Conservation (phyloP, 345 rosid genomes). For the Ailanthus altissimus region DNA sequence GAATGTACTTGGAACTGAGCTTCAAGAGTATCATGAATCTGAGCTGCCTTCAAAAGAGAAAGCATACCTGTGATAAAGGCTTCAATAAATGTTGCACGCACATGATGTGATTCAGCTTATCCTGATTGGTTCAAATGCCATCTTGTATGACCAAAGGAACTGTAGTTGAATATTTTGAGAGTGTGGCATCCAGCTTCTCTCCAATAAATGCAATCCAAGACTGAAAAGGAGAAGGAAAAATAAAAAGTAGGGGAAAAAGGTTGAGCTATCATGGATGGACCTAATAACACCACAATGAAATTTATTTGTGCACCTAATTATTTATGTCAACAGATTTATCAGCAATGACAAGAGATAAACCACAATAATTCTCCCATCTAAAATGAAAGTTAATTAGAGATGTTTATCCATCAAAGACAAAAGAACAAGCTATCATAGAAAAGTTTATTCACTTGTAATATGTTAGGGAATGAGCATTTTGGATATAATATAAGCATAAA, state of each 20-base stretch:
- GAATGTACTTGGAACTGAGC: neutral
- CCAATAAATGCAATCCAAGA: slow-evolving; percentile 83
- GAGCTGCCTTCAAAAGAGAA: neutral
- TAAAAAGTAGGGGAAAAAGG: neutral
- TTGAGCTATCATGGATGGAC: neutral
- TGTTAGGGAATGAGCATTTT: neutral
- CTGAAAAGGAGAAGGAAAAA: slow-evolving; percentile 39
- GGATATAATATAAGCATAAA: too few species aligned
- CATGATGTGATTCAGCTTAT: neutral
- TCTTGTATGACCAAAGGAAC: slow-evolving; percentile 36
- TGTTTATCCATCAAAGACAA: neutral
- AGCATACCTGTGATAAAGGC: slow-evolving; percentile 28
- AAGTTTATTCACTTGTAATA: neutral
- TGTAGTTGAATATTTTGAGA: slow-evolving; percentile 43
- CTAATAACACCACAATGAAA: neutral
- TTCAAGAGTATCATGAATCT: slow-evolving; percentile 1
- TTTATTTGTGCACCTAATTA: too few species aligned
- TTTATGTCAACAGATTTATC: neutral
- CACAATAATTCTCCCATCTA: slow-evolving; percentile 8
- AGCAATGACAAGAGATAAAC: neutral
- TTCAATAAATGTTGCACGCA: neutral
- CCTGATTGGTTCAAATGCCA: slow-evolving; percentile 21
- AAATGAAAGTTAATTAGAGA: slow-evolving; percentile 1
- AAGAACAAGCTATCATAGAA: neutral
- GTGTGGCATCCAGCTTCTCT: slow-evolving; percentile 78